A percentile compares a stretch with the other conserved stretches of the same genome.
phyloP scores from a whole-genome alignment of 768 basidiomycete species.

The Xerocomellus amylosporus region DNA sequence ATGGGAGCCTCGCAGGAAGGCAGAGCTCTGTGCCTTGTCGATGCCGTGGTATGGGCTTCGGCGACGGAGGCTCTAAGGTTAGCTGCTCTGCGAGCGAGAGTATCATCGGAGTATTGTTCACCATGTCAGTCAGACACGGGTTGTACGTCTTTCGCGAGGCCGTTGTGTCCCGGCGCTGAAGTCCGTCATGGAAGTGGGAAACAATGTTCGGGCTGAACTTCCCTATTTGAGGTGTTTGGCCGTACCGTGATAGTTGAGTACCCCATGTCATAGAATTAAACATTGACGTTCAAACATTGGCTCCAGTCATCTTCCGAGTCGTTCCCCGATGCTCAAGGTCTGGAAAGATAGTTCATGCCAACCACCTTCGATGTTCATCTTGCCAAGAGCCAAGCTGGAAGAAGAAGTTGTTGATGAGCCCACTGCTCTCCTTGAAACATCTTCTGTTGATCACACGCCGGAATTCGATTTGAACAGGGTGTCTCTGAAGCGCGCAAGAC shows the following conservation, averaged over 20 bases:
- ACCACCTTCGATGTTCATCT: not conserved
- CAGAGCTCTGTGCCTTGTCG: conserved; percentile 51
- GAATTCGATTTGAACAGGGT: conserved; percentile 8
- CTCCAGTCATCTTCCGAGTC: not conserved
- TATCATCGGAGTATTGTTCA: conserved; percentile 51
- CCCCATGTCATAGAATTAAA: not conserved
- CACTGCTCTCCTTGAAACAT: conserved; percentile 16
- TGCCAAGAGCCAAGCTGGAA: conserved; percentile 20
- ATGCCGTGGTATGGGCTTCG: conserved; percentile 33
- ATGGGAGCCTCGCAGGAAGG: conserved; percentile 68
- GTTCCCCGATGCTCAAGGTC: conserved; percentile 20
- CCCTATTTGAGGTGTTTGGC: conserved; percentile 7
- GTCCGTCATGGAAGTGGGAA: conserved; percentile 17
- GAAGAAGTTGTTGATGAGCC: conserved; percentile 28
- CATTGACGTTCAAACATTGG: not conserved
- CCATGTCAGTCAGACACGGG: conserved; percentile 31
- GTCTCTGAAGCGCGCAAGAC: conserved; percentile 15
- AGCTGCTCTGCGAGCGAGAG: conserved; percentile 28
- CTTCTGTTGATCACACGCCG: conserved; percentile 10
- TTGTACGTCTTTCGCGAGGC: not conserved
- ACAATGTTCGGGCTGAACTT: not conserved
- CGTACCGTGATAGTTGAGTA: not conserved
- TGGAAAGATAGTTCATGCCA: conserved; percentile 20
- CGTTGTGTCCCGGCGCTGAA: not conserved
- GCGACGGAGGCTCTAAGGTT: conserved; percentile 13